Evolutionary conservation across 1,139 yeast species (phyloP).

Genomic region (Yamadazyma diddensiae): DNA sequence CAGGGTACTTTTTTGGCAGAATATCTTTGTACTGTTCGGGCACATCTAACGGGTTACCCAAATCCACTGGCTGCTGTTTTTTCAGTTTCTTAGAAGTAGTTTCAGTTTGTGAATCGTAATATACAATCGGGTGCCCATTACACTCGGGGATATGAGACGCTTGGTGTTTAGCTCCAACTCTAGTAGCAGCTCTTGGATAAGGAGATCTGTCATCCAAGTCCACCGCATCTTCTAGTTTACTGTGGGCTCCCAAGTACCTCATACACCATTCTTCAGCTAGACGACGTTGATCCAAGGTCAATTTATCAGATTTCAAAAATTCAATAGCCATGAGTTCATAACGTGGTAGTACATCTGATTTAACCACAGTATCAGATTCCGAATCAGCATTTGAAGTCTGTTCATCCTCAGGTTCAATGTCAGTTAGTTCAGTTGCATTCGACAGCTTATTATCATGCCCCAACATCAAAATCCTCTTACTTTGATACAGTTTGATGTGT

Average conservation of each 20-base stretch:
- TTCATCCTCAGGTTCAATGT: not conserved
- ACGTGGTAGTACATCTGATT: constrained; percentile 36
- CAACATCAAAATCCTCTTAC: constrained; percentile 36
- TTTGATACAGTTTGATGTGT: constrained; percentile 27
- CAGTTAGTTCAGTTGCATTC: constrained; percentile 18
- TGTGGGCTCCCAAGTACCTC: constrained; percentile 76
- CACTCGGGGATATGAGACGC: constrained; percentile 65
- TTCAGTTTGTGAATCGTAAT: constrained; percentile 48
- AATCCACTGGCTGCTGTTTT: constrained; percentile 20
- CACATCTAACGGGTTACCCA: constrained; percentile 32
- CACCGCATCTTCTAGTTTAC: constrained; percentile 73
- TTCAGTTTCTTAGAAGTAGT: constrained; percentile 14
- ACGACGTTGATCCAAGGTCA: constrained; percentile 48
- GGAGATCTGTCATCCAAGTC: constrained; percentile 75
- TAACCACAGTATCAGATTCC: not conserved
- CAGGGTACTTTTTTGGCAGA: constrained; percentile 52
- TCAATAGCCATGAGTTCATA: constrained; percentile 61
- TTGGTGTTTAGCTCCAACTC: constrained; percentile 76
- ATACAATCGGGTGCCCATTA: constrained; percentile 64
- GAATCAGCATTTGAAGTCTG: not conserved
- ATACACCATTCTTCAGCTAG: constrained; percentile 73
- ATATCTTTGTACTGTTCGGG: constrained; percentile 46
- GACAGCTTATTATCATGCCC: constrained; percentile 44
- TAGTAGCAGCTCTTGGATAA: constrained; percentile 77
- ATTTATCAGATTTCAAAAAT: constrained; percentile 46